Evolutionary conservation across 2,329 filamentous ascomycete genomes (phyloP).

Genomic region (Alternaria longipes): DNA sequence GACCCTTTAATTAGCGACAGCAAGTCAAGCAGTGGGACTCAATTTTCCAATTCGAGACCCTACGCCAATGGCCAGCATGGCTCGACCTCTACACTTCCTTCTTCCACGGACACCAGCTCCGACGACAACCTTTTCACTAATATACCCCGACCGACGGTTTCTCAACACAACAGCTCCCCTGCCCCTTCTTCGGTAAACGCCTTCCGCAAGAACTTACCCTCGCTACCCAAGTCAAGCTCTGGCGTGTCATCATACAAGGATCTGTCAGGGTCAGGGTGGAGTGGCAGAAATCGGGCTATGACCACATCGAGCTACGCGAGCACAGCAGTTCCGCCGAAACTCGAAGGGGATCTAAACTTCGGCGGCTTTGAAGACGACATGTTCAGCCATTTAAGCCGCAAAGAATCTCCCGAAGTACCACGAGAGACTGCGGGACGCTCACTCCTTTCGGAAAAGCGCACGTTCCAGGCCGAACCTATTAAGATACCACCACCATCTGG

Average conservation of each 20-base stretch:
- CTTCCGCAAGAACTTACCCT: slow-evolving; percentile 42
- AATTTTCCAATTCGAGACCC: slow-evolving; percentile 44
- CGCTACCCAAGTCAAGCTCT: slow-evolving; percentile 36
- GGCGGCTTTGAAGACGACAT: slow-evolving; percentile 60
- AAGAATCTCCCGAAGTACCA: slow-evolving; percentile 40
- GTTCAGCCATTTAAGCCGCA: slow-evolving; percentile 53
- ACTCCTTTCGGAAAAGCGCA: slow-evolving; percentile 47
- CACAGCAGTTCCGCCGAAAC: slow-evolving; percentile 61
- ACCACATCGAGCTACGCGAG: slow-evolving; percentile 61
- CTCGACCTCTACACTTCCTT: slow-evolving; percentile 52
- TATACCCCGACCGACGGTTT: slow-evolving; percentile 40
- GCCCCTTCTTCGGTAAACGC: slow-evolving; percentile 31
- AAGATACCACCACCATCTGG: slow-evolving; percentile 55
- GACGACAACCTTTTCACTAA: slow-evolving; percentile 50
- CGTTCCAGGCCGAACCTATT: slow-evolving; percentile 54
- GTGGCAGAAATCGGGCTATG: slow-evolving; percentile 50
- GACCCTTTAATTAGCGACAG: slow-evolving; percentile 47
- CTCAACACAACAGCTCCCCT: slow-evolving; percentile 44
- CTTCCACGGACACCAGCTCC: slow-evolving; percentile 50
- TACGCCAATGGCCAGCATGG: slow-evolving; percentile 50
- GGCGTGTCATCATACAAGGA: slow-evolving; percentile 32
- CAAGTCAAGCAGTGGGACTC: slow-evolving; percentile 53
- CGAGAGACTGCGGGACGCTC: slow-evolving; percentile 42
- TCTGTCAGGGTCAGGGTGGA: slow-evolving; percentile 23
- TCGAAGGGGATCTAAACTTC: slow-evolving; percentile 54